Conservation (phyloP, 83 land plant genomes). For the Diphasiastrum complanatum region DNA sequence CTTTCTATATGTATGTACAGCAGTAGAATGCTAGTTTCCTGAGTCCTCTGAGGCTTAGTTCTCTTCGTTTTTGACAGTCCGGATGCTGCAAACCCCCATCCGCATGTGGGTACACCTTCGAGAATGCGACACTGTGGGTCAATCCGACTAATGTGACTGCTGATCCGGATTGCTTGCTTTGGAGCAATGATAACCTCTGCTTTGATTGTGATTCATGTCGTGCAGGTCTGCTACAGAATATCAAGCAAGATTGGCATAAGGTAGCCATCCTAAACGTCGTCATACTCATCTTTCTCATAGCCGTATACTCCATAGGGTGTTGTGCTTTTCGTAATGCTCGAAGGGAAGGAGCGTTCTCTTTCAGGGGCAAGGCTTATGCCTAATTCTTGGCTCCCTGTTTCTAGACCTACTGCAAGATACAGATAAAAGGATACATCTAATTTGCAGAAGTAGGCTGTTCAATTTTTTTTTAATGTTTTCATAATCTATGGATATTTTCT, state of each 20-base stretch:
- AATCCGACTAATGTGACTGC: background rate
- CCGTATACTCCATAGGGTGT: conserved; percentile 1
- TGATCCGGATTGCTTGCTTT: conserved; percentile 7
- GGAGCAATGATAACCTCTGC: conserved; percentile 15
- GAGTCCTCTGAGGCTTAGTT: too few relatives aligned
- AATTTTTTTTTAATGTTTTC: too few relatives aligned
- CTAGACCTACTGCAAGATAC: too few relatives aligned
- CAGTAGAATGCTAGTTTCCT: too few relatives aligned
- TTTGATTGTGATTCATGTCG: conserved; percentile 6
- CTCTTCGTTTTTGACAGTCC: too few relatives aligned
- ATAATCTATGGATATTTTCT: too few relatives aligned
- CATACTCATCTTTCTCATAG: background rate
- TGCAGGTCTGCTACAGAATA: conserved; percentile 1
- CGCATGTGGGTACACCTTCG: conserved; percentile 13
- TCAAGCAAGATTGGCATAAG: conserved; percentile 8
- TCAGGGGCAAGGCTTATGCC: too few relatives aligned
- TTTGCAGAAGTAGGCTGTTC: too few relatives aligned
- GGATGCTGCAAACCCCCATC: conserved; percentile 33
- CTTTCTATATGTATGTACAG: too few relatives aligned
- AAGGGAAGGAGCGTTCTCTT: too few relatives aligned
- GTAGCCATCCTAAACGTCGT: background rate
- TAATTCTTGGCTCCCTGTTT: too few relatives aligned
- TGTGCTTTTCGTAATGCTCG: background rate
- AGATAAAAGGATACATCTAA: too few relatives aligned
- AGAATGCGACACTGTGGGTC: conserved; percentile 18